phyloP scores from a whole-genome alignment of 1,139 yeast genomes.

The Spencermartinsiella ligniputridi region DNA sequence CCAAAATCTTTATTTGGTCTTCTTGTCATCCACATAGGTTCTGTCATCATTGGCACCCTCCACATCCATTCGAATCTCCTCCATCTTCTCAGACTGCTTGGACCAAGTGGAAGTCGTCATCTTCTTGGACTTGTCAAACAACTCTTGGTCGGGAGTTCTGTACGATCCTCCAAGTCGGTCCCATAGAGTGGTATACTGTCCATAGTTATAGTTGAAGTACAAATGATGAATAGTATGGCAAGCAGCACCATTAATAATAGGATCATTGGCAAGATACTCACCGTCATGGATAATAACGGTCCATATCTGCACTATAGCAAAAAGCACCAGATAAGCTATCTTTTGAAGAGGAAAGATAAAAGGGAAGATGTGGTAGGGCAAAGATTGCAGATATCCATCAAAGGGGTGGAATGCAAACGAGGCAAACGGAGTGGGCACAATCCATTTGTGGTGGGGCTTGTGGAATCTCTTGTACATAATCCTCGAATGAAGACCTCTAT shows the following conservation, averaged over 20 bases:
- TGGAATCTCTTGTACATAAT: conserved; percentile 76
- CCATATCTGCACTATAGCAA: conserved; percentile 94
- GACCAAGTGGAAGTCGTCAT: conserved; percentile 63
- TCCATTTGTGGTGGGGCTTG: conserved; percentile 99
- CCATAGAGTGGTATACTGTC: conserved; percentile 97
- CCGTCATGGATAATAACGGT: conserved; percentile 99
- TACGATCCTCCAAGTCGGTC: conserved; percentile 93
- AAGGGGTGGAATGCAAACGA: conserved; percentile 99
- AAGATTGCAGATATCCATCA: conserved; percentile 88
- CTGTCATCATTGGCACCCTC: conserved; percentile 73
- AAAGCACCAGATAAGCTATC: conserved; percentile 69
- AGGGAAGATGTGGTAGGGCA: conserved; percentile 91
- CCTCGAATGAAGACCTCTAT: conserved; percentile 92
- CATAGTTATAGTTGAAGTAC: conserved; percentile 95
- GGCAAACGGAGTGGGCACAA: conserved; percentile 96
- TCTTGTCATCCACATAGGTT: conserved; percentile 39
- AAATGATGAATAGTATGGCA: conserved; percentile 96
- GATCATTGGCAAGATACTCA: conserved; percentile 87
- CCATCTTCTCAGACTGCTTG: conserved; percentile 72
- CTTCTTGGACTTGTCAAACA: conserved; percentile 64
- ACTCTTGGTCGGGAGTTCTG: conserved; percentile 83
- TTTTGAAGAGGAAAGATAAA: conserved; percentile 89
- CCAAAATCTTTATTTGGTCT: conserved; percentile 17
- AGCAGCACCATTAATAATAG: conserved; percentile 94
- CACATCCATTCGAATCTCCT: conserved; percentile 67